These are phyloP conservation scores for Aureobasidium sp. DNA, from an alignment of 2,329 filamentous ascomycete genomes.

Conservation along the genomic window DNA sequence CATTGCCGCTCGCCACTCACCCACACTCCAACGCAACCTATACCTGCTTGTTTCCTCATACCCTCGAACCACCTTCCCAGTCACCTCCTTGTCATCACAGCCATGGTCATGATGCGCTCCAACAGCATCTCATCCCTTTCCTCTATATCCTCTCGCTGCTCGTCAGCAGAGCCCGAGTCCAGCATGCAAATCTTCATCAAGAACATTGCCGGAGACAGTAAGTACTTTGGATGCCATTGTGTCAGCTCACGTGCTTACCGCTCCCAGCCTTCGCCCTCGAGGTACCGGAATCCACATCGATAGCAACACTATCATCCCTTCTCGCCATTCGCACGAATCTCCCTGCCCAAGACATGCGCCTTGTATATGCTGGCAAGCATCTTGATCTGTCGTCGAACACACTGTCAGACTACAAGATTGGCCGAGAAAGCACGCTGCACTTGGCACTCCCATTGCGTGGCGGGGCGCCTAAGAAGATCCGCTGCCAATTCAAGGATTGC, in stretches of 20 bases:
- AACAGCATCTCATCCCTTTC: conserved; percentile 33
- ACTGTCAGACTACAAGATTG: conserved; percentile 40
- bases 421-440: conserved; percentile 43
- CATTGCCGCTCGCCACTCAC: background rate
- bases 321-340: conserved; percentile 50
- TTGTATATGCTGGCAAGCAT: conserved; percentile 51
- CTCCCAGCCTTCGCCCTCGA: conserved; percentile 47
- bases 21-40: background rate
- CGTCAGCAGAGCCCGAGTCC: conserved; percentile 36
- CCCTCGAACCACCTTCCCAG: conserved; percentile 28
- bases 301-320: conserved; percentile 47
- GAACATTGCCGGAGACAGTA: conserved; percentile 49
- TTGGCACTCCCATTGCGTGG: conserved; percentile 49
- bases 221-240: conserved; percentile 23
- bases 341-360: conserved; percentile 42
- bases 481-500: conserved; percentile 86
- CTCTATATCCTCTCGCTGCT: conserved; percentile 25
- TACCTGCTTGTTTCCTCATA: conserved; percentile 25
- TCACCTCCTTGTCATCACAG: background rate
- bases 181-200: conserved; percentile 56
- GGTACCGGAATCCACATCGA: conserved; percentile 44
- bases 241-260: conserved; percentile 17
- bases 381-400: conserved; percentile 35
- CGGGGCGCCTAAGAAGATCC: conserved; percentile 62
- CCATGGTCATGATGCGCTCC: conserved; percentile 31